Base-by-base conservation (phyloP, 768 basidiomycete genomes). In the Hebeloma cylindrosporum region DNA sequence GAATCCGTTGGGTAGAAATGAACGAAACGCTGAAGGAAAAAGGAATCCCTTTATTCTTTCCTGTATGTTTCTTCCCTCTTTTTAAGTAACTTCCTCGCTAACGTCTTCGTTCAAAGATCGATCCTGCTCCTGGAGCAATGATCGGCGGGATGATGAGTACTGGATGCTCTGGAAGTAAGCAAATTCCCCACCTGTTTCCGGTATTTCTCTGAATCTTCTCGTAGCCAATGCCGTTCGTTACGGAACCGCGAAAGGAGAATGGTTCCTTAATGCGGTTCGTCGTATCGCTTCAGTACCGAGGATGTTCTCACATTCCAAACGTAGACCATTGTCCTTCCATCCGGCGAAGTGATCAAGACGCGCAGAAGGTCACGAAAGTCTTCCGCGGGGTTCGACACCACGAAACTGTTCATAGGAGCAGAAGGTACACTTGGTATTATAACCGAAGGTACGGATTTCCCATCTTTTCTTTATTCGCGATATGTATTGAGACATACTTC, bases 341-440 rank as follows among this genome's bases (percentile, higher is more conserved):
- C 80, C 4, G 93, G 93, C 1, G 80, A 92, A 59, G 84, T 95
- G 9, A 93, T 96, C 60, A 93, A 93, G 59, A 96, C 93, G 2
- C 80, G 92, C 3, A 69, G 74, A 17, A 72, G 87, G 18, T 74
- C 87, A 2, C 71, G 91, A 25, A 95, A 96, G 60, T 91, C 86
- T 0, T 85, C 91, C 0, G 89, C 92, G 0, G 93, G 93, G 1
- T 93, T 87, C 48, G 93, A 95, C 57, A 66, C 75, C 1, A 92
- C 88, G 0, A 93, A 93, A 47, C 57, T 93, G 5, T 93, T 94
- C 63, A 85, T 93, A 36, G 92, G 92, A 17, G 89, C 89, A 0
- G 76, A 78, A 53, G 78, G 78, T 2, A 88, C 92, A 0, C 70
- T 95, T 17, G 93, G 93, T 1, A 90, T 96, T 40, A 76, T 96